A percentile compares a stretch with the other conserved stretches of the same genome.
phyloP scores from a whole-genome alignment of 441 rosid genomes.

The Gossypium lobatum region DNA sequence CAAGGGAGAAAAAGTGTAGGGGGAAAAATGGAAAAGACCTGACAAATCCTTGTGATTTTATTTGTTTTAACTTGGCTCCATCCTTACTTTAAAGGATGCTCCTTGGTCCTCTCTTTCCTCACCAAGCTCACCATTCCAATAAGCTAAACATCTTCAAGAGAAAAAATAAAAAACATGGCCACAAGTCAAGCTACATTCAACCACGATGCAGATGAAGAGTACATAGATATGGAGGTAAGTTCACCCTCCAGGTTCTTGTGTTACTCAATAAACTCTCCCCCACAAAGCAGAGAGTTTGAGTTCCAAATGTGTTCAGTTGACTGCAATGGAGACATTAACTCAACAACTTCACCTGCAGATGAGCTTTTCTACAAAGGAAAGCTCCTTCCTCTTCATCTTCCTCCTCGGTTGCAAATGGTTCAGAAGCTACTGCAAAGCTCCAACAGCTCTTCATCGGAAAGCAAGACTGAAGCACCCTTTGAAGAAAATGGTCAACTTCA shows the following conservation, averaged over 20 bases:
- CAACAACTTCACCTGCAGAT: conserved; percentile 66
- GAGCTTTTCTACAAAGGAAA: conserved; percentile 92
- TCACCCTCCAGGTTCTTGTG: conserved; percentile 39
- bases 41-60: conserved; percentile 27
- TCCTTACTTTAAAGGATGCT: conserved; percentile 59
- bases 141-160: not conserved
- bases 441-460: conserved; percentile 10
- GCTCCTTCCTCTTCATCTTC: conserved; percentile 90
- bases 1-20: not conserved
- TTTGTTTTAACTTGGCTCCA: conserved; percentile 30
- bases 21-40: conserved; percentile 10
- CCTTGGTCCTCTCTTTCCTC: conserved; percentile 27
- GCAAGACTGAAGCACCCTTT: conserved; percentile 9
- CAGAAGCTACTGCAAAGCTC: conserved; percentile 54
- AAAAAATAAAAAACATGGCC: conserved; percentile 22
- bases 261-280: conserved; percentile 44
- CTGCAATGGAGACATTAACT: conserved; percentile 23
- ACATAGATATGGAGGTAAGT: conserved; percentile 69
- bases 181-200: conserved; percentile 19
- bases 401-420: conserved; percentile 76
- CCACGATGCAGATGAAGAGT: conserved; percentile 54
- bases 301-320: conserved; percentile 61
- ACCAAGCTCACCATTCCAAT: conserved; percentile 28
- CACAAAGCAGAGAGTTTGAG: conserved; percentile 67
- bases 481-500: conserved; percentile 23